Conservation (phyloP, 257 asterid species). For the Phtheirospermum japonicum region DNA sequence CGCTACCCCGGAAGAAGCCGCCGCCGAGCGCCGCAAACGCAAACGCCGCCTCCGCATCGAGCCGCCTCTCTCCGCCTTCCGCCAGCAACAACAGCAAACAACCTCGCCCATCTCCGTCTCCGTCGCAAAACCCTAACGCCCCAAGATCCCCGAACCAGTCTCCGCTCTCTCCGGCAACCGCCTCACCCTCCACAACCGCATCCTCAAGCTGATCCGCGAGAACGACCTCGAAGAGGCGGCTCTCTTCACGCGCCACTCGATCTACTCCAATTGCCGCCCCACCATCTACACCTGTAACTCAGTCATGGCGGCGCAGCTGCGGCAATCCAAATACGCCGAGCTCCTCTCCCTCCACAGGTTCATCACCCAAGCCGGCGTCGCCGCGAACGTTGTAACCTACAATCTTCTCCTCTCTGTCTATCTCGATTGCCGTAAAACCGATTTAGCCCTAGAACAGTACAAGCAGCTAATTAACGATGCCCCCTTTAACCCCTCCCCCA, state of each 20-base stretch:
- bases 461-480: constrained; percentile 69
- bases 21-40: constrained; percentile 89
- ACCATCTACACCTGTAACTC: constrained; percentile 83
- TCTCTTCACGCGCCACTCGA: constrained; percentile 83
- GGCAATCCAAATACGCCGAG: constrained; percentile 75
- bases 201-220: constrained; percentile 77
- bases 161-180: constrained; percentile 71
- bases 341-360: constrained; percentile 84
- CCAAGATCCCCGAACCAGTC: constrained; percentile 82
- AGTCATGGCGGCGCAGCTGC: constrained; percentile 81
- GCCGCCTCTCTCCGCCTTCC: constrained; percentile 70
- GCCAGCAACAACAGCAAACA: constrained; percentile 53
- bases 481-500: constrained; percentile 64
- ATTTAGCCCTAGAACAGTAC: constrained; percentile 83
- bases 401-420: constrained; percentile 67
- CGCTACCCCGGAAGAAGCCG: constrained; percentile 96
- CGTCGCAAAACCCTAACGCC: constrained; percentile 75
- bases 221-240: constrained; percentile 95
- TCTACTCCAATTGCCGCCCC: constrained; percentile 88
- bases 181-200: constrained; percentile 69
- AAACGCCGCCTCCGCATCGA: constrained; percentile 85
- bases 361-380: constrained; percentile 84
- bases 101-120: constrained; percentile 40
- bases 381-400: constrained; percentile 67
- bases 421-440: constrained; percentile 76